Percentiles rank a stretch among this genome's conserved stretches.
phyloP scores from a whole-genome alignment of 2,329 filamentous ascomycete species.

The Calonectria henricotiae region DNA sequence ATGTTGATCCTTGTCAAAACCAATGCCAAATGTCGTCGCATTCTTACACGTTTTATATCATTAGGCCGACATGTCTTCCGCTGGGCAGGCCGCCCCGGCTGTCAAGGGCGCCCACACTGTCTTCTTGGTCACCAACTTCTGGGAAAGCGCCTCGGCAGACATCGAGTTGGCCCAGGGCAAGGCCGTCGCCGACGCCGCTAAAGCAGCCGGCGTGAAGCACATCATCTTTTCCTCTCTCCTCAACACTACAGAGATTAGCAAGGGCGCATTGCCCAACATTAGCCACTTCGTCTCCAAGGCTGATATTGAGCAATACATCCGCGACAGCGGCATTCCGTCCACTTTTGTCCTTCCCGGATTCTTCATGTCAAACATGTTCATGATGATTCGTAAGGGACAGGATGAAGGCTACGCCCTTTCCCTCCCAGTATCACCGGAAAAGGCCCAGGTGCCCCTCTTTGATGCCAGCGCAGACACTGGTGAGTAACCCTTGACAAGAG shows the following conservation, averaged over 20 bases:
- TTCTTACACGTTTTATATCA: background rate
- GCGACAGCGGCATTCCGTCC: slow-evolving; percentile 63
- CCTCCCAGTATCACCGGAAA: slow-evolving; percentile 53
- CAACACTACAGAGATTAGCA: slow-evolving; percentile 58
- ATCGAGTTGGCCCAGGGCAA: slow-evolving; percentile 63
- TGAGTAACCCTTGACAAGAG: slow-evolving; percentile 49
- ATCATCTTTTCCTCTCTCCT: slow-evolving; percentile 65
- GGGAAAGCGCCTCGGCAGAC: slow-evolving; percentile 56
- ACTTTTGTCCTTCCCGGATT: slow-evolving; percentile 69
- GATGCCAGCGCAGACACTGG: slow-evolving; percentile 60
- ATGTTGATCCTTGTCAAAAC: background rate
- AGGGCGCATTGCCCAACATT: slow-evolving; percentile 59
- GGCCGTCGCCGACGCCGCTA: slow-evolving; percentile 63
- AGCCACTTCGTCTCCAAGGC: slow-evolving; percentile 70
- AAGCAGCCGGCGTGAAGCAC: slow-evolving; percentile 64
- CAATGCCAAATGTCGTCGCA: background rate
- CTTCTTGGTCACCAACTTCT: slow-evolving; percentile 61
- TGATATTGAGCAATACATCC: slow-evolving; percentile 71
- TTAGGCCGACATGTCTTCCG: slow-evolving; percentile 60
- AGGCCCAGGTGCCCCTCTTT: slow-evolving; percentile 59
- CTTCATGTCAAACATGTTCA: slow-evolving; percentile 72
- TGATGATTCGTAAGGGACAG: slow-evolving; percentile 52
- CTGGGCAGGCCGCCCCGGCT: slow-evolving; percentile 52
- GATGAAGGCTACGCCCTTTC: slow-evolving; percentile 53
- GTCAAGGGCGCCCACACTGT: slow-evolving; percentile 63